phyloP scores from a whole-genome alignment of 2,329 filamentous ascomycete genomes.

The Aureobasidium musti region DNA sequence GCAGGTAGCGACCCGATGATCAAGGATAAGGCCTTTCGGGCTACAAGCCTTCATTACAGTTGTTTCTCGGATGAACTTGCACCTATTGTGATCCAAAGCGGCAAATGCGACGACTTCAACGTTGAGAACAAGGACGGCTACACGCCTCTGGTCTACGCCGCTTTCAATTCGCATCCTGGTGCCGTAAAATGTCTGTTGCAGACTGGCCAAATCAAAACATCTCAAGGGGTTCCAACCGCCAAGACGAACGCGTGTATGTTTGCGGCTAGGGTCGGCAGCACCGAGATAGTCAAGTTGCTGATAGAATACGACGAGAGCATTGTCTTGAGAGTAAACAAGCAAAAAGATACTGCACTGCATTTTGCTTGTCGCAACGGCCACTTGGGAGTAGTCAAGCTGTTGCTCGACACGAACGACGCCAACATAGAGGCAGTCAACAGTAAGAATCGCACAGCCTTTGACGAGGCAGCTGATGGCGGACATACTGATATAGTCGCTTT shows the following conservation, averaged over 20 bases:
- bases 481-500: not conserved
- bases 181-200: not conserved
- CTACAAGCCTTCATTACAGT: not conserved
- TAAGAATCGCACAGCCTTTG: not conserved
- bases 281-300: not conserved
- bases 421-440: not conserved
- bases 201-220: not conserved
- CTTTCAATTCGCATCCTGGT: not conserved
- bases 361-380: not conserved
- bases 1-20: not conserved
- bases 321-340: not conserved
- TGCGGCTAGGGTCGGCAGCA: not conserved
- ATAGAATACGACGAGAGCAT: not conserved
- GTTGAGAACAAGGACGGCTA: not conserved
- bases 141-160: not conserved
- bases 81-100: not conserved
- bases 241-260: not conserved
- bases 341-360: not conserved
- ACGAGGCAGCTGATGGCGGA: not conserved
- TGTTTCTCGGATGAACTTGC: not conserved
- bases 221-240: not conserved
- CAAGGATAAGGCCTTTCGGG: not conserved
- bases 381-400: not conserved
- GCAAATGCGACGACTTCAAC: not conserved
- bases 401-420: not conserved